Evolutionary conservation across 441 rosid genomes (phyloP).

Genomic region (Syzygium syzygioides): DNA sequence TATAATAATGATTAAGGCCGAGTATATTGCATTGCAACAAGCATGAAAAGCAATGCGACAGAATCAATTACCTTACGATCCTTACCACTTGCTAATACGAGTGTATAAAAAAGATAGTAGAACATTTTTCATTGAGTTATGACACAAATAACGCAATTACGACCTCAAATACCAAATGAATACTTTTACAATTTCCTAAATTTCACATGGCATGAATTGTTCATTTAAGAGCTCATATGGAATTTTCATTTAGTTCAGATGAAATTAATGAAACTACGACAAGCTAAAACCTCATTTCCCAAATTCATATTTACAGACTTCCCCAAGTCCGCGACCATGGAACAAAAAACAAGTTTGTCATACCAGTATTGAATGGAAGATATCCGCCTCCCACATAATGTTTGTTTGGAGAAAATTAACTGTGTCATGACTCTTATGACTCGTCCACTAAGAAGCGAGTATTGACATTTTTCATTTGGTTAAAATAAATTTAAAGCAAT

Average conservation of each 20-base stretch:
- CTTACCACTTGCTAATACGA: neutral
- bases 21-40: neutral
- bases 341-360: neutral
- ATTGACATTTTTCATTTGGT: neutral
- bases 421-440: neutral
- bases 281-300: neutral
- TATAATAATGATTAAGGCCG: neutral
- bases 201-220: neutral
- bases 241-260: neutral
- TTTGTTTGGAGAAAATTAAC: neutral
- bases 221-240: neutral
- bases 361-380: neutral
- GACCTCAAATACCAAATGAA: neutral
- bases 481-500: neutral
- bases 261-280: neutral
- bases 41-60: accelerated
- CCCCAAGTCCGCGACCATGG: neutral
- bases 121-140: accelerated
- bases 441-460: neutral
- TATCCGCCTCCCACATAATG: neutral
- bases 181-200: neutral
- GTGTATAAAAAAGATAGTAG: neutral
- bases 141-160: neutral
- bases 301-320: neutral
- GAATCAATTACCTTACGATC: neutral